Evolutionary conservation across 169 alveolate genomes (phyloP), one percentile per base, ranked within the genome.

Genomic region (Miamiensis avidus): DNA sequence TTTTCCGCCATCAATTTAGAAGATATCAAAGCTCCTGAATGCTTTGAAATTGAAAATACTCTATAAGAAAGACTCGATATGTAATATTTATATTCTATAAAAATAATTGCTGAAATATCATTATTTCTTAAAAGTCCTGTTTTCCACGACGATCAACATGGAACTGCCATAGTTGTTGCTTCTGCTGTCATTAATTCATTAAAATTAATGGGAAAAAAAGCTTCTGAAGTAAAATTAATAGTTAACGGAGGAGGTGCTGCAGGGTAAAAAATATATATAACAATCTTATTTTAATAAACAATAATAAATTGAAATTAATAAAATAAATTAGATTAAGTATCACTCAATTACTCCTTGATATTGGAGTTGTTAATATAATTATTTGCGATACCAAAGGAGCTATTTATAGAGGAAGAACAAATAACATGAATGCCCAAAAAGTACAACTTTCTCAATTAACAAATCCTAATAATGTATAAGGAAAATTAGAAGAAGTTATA

Each of bases 131-230:
- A 11, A 11, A 49, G 69, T 77, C 96, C 96, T 15, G 89, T 93
- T 20, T 90, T 93, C 86, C 96, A 93, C 78, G 94, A 90, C 75
- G 96, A 93, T 83, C 82, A 93, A 81, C 96, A 93, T 88, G 96
- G 94, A 34, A 90, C 96, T 28, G 96, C 96, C 26, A 90, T 93
- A 29, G 89, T 93, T n/a, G 31, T 83, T 32, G 34, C 88, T 0
- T 94, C 96, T 26, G 96, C 91, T 4, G 78, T 93, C 34, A 86
- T 93, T 0, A 93, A 93, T 49, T 79, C 89, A 69, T 64, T 84
- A 33, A 86, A 89, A 65, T 69, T 93, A 30, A 74, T 75, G 11
- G 76, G 79, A 79, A 84, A 84, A 74, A 74, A 90, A 31, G 64
- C 85, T 30, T 73, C 78, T 31, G 87, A 93, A 65, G 28, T 84